phyloP scores from a whole-genome alignment of 306 rosid species.

The Prunus kanzakura region DNA sequence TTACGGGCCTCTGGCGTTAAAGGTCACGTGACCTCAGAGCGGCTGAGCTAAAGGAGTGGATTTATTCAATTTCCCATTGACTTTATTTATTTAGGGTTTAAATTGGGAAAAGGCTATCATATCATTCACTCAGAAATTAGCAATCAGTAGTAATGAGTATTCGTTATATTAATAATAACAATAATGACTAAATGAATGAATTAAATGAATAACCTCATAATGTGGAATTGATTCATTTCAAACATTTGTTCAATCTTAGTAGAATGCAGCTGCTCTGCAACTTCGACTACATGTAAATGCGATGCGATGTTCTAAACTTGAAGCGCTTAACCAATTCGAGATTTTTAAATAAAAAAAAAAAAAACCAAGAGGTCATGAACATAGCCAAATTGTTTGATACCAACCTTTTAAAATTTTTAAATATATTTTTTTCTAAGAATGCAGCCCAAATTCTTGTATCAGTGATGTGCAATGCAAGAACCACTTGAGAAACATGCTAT shows the following conservation, averaged over 20 bases:
- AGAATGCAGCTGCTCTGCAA: background rate
- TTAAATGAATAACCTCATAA: too few species aligned
- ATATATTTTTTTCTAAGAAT: too few species aligned
- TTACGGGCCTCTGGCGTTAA: background rate
- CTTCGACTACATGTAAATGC: too few species aligned
- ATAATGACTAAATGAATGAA: background rate
- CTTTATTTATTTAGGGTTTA: background rate
- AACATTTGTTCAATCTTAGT: background rate
- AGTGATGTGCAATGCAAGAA: background rate
- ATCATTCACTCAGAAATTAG: background rate
- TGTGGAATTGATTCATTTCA: too few species aligned
- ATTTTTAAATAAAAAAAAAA: accelerated
- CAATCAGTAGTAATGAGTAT: background rate
- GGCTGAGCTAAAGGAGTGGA: background rate
- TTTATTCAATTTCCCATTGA: background rate
- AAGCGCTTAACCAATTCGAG: too few species aligned
- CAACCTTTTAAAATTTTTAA: too few species aligned
- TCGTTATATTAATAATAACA: background rate
- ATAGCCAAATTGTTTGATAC: too few species aligned
- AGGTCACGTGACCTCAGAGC: background rate
- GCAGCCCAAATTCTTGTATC: background rate
- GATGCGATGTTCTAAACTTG: too few species aligned
- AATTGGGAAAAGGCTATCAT: background rate
- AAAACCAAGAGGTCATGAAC: too few species aligned
- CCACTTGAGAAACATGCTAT: background rate